phyloP scores from a whole-genome alignment of 176 grass and related monocot species.

The Bonia amplexicaulis region DNA sequence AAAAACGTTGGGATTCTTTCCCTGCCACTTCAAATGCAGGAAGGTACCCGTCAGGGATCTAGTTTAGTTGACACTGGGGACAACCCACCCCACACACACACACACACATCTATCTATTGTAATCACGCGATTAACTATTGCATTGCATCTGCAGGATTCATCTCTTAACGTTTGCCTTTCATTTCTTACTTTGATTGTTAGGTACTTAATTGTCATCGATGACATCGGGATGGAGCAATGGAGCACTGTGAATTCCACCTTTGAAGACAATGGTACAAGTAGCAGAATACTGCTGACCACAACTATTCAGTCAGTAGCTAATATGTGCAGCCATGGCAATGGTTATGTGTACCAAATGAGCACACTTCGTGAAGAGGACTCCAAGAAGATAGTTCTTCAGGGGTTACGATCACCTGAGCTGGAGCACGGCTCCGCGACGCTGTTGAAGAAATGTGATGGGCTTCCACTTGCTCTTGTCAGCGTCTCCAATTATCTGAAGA shows the following conservation, averaged over 20 bases:
- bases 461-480: constrained; percentile 34
- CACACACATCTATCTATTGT: too few species aligned
- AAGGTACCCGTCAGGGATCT: too few species aligned
- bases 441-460: constrained; percentile 32
- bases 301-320: background rate
- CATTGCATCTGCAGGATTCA: background rate
- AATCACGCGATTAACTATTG: too few species aligned
- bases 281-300: constrained; percentile 39
- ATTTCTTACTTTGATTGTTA: background rate
- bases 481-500: constrained; percentile 18
- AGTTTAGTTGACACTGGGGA: too few species aligned
- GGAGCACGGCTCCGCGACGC: background rate
- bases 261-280: constrained; percentile 1
- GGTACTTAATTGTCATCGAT: constrained; percentile 42
- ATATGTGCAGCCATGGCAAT: constrained; percentile 18
- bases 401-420: background rate
- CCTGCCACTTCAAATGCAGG: too few species aligned
- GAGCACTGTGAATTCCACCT: background rate
- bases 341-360: constrained; percentile 33
- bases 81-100: too few species aligned
- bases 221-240: constrained; percentile 14
- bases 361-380: constrained; percentile 18
- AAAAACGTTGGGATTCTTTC: too few species aligned
- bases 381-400: constrained; percentile 5
- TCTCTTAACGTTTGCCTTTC: background rate